Conservation (phyloP, 345 rosid genomes). For the rapeseed (Brassica napus) region DNA sequence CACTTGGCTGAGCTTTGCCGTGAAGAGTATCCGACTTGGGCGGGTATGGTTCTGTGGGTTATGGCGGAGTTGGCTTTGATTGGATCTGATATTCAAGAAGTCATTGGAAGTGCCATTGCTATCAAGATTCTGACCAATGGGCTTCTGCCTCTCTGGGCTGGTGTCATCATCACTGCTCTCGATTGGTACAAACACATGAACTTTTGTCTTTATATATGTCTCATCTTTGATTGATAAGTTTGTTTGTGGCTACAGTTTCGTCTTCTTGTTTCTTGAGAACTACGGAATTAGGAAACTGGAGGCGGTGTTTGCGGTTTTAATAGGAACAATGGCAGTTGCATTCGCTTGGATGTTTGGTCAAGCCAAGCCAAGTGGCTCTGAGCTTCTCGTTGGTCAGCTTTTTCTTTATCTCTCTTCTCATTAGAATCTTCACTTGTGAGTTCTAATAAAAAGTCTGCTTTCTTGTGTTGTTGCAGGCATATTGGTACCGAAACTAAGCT, state of each 20-base stretch:
- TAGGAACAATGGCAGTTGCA: conserved; percentile 78
- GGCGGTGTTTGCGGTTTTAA: conserved; percentile 80
- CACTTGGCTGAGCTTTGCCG: conserved; percentile 95
- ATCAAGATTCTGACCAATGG: conserved; percentile 80
- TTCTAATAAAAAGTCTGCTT: background rate
- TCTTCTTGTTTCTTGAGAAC: conserved; percentile 89
- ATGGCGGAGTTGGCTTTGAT: conserved; percentile 93
- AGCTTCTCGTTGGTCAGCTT: conserved; percentile 73
- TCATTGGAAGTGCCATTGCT: conserved; percentile 95
- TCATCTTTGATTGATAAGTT: conserved; percentile 8
- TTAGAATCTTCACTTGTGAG: background rate
- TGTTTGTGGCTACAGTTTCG: conserved; percentile 57
- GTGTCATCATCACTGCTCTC: conserved; percentile 82
- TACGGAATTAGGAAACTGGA: conserved; percentile 92
- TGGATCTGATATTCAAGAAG: conserved; percentile 95
- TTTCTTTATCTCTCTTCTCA: background rate
- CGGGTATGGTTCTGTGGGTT: conserved; percentile 69
- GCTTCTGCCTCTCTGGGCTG: conserved; percentile 78
- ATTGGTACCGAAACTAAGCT: conserved; percentile 77
- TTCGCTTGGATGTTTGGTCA: conserved; percentile 98
- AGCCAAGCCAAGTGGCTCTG: conserved; percentile 75
- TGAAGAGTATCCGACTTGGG: conserved; percentile 91
- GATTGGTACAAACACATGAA: conserved; percentile 55
- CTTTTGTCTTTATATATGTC: background rate
- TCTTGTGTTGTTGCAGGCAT: conserved; percentile 49